Percentiles rank a stretch among this genome's conserved stretches.
phyloP scores from a whole-genome alignment of 768 basidiomycete genomes.

The Lactifluus hygrophoroides region DNA sequence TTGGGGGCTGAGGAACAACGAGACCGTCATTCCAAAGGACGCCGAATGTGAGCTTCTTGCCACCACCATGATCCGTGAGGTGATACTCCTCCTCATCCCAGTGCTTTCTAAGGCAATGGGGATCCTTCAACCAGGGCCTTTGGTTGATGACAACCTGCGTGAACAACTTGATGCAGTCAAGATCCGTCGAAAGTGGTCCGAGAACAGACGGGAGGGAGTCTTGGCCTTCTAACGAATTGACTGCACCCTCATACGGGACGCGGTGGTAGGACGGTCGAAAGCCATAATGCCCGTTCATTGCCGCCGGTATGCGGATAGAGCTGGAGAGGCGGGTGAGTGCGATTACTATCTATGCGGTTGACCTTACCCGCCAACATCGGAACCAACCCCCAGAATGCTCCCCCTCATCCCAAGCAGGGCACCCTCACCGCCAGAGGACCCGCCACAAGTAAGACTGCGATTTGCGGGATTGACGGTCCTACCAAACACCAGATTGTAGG shows the following conservation, averaged over 20 bases:
- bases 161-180: constrained; percentile 58
- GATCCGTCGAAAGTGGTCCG: constrained; percentile 56
- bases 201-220: constrained; percentile 65
- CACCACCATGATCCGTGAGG: constrained; percentile 49
- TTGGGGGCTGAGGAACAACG: constrained; percentile 43
- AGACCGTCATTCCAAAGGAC: constrained; percentile 38
- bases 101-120: constrained; percentile 43
- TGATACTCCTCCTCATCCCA: constrained; percentile 56
- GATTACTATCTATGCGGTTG: constrained; percentile 2
- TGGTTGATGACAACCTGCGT: constrained; percentile 50
- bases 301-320: constrained; percentile 62
- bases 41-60: constrained; percentile 31
- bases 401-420: constrained; percentile 56
- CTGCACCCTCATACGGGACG: constrained; percentile 59
- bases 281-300: constrained; percentile 62
- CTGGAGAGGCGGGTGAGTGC: constrained; percentile 27
- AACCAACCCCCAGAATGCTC: constrained; percentile 55
- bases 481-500: constrained; percentile 72
- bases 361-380: constrained; percentile 68
- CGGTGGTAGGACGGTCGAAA: constrained; percentile 62
- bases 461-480: constrained; percentile 72
- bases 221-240: constrained; percentile 61
- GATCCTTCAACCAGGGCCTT: constrained; percentile 62
- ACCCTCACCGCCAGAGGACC: constrained; percentile 83
- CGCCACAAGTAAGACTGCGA: constrained; percentile 60